Evolutionary conservation across 768 basidiomycete species (phyloP).

Genomic region (Tylopilus sp.): DNA sequence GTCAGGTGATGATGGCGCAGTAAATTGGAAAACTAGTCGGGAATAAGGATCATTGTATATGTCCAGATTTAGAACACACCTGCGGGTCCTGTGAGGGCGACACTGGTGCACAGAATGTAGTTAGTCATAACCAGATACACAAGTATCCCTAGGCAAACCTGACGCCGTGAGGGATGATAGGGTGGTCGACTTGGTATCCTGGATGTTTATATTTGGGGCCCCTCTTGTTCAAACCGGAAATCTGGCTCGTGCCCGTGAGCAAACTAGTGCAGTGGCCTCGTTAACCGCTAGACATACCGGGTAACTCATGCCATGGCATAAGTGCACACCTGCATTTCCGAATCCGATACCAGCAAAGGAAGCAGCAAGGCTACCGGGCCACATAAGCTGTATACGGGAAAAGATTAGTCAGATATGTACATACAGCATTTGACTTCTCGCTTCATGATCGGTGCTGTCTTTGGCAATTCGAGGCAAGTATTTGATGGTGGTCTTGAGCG

Average conservation of each 20-base stretch:
- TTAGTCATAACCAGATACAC: not conserved
- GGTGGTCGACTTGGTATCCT: conserved; percentile 79
- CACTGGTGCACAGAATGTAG: conserved; percentile 39
- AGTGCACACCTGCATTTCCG: conserved; percentile 88
- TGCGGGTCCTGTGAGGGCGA: conserved; percentile 87
- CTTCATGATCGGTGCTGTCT: conserved; percentile 74
- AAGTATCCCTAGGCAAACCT: no score
- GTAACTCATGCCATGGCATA: conserved; percentile 89
- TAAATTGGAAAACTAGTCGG: conserved; percentile 82
- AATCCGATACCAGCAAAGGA: conserved; percentile 96
- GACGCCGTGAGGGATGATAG: conserved; percentile 93
- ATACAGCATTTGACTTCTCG: conserved; percentile 88
- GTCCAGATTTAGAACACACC: conserved; percentile 37
- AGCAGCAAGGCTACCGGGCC: conserved; percentile 64
- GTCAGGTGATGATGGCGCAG: conserved; percentile 88
- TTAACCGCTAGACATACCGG: conserved; percentile 49
- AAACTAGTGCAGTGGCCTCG: not conserved
- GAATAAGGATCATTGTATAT: not conserved
- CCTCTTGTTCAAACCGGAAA: conserved; percentile 91
- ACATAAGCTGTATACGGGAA: not conserved
- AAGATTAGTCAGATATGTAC: conserved; percentile 15
- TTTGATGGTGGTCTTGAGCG: conserved; percentile 82
- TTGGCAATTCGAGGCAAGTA: conserved; percentile 85
- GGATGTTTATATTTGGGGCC: conserved; percentile 91
- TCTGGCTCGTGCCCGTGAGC: conserved; percentile 40